phyloP scores from a whole-genome alignment of 148 eudicot genomes.

The Rhododendron molle region DNA sequence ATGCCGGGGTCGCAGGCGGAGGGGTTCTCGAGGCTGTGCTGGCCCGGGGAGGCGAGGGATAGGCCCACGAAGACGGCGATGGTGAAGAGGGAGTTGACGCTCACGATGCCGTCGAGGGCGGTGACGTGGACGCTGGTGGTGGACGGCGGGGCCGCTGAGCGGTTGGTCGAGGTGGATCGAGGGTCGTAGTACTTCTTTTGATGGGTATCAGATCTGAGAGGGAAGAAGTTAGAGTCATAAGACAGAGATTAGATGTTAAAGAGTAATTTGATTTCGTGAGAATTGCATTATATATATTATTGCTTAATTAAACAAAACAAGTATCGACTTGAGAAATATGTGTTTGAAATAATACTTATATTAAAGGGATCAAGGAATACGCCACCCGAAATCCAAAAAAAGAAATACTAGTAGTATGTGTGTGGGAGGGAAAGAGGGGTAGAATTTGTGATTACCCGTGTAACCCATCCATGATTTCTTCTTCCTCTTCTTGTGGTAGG shows the following conservation, averaged over 20 bases:
- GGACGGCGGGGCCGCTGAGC: constrained; percentile 3
- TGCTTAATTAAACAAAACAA: too few species aligned
- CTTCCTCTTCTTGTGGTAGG: not conserved
- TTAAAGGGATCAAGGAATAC: too few species aligned
- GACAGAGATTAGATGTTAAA: too few species aligned
- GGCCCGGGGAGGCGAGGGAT: constrained; percentile 62
- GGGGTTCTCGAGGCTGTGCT: constrained; percentile 50
- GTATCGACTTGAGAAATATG: too few species aligned
- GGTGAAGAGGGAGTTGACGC: constrained; percentile 84
- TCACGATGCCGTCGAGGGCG: constrained; percentile 73
- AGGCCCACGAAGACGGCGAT: constrained; percentile 83
- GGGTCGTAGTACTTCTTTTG: not conserved
- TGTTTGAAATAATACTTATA: too few species aligned
- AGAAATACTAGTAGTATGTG: not conserved
- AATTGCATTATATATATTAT: too few species aligned
- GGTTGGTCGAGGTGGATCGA: not conserved
- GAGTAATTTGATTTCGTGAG: too few species aligned
- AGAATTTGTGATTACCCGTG: not conserved
- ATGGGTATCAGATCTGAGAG: not conserved
- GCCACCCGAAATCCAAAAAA: too few species aligned
- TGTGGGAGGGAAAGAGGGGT: not conserved
- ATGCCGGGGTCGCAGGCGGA: constrained; percentile 48
- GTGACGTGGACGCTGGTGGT: constrained; percentile 84
- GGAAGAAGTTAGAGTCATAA: not conserved
- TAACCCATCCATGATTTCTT: not conserved